Base-by-base conservation (phyloP, 148 eudicot species). In the Cornus florida region DNA sequence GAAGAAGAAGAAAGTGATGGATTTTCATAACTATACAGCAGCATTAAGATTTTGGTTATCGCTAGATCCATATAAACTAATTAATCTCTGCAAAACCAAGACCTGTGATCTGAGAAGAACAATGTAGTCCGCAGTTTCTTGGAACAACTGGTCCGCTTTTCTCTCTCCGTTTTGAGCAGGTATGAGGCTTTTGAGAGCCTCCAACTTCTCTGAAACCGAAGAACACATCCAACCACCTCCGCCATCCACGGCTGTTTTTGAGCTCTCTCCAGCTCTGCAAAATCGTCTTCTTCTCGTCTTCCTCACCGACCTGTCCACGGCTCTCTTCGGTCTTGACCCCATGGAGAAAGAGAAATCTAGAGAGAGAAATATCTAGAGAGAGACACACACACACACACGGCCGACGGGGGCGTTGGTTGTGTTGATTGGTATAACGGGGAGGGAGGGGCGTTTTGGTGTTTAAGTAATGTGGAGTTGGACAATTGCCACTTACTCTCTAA, bases 41-140 rank as follows among this genome's bases (percentile, higher is more conserved):
- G 53, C 76, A 53, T 28, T 28, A 28, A 28, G 28, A 28, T 72
- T 77, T 43, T 69, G 74, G 13, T 38, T 67, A 12, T 76, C 75
- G 23, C 4, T 59, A 8, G 89, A 76, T 7, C 90, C 90, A 6
- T 86, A 88, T 43, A 83, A 65, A 72, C 75, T 85, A 17, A 89
- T 78, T 39, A 89, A 72, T 72, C 79, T 77, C 83, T 85, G 89
- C 80, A 89, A 80, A 69, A 89, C 20, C 31, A 77, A 74, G 38
- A 86, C 87, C 77, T 85, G 91, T 10, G 86, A 79, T 28, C 78
- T 78, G 41, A 89, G 83, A 28, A 83, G 84, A 3, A 88, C 77
- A 57, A 88, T 88, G 80, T 88, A 86, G 69, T 86, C 78, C 7
- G 88, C 88, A 0, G 91, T 87, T 72, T 89, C 91, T 64, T 87